phyloP scores from a whole-genome alignment of 345 rosid genomes.

The Gossypium anomalum region DNA sequence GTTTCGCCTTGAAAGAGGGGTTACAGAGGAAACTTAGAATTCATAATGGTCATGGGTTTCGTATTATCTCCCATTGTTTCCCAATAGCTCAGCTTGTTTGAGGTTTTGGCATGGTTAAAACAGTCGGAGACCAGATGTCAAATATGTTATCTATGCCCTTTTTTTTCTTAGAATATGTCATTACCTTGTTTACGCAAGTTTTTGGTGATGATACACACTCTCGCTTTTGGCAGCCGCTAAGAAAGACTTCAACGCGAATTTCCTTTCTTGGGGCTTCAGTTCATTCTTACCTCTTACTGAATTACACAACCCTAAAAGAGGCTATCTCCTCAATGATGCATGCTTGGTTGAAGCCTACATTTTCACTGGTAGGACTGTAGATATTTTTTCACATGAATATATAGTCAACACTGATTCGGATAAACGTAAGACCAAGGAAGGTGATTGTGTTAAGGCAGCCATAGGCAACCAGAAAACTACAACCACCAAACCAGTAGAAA shows the following conservation, averaged over 20 bases:
- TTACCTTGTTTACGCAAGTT: not conserved
- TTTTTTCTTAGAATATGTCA: not conserved
- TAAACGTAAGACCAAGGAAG: not conserved
- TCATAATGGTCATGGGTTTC: too few species aligned
- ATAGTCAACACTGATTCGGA: not conserved
- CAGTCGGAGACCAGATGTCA: not conserved
- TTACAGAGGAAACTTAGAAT: too few species aligned
- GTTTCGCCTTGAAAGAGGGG: too few species aligned
- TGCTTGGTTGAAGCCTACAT: not conserved
- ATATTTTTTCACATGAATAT: not conserved
- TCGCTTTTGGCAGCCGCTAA: conserved; percentile 37
- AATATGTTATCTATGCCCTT: not conserved
- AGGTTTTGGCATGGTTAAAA: not conserved
- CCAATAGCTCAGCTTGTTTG: too few species aligned
- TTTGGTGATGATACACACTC: not conserved
- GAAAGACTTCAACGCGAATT: conserved; percentile 47
- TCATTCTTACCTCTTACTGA: conserved; percentile 51
- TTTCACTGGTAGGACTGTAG: not conserved
- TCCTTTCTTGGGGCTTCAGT: conserved; percentile 56
- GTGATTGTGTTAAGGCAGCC: too few species aligned
- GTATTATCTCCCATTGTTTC: too few species aligned
- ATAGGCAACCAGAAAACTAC: not conserved
- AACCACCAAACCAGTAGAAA: not conserved
- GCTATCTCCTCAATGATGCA: conserved; percentile 46
- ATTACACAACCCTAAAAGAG: conserved; percentile 46